phyloP scores from a whole-genome alignment of 148 eudicot species.

The Silene uniflora region DNA sequence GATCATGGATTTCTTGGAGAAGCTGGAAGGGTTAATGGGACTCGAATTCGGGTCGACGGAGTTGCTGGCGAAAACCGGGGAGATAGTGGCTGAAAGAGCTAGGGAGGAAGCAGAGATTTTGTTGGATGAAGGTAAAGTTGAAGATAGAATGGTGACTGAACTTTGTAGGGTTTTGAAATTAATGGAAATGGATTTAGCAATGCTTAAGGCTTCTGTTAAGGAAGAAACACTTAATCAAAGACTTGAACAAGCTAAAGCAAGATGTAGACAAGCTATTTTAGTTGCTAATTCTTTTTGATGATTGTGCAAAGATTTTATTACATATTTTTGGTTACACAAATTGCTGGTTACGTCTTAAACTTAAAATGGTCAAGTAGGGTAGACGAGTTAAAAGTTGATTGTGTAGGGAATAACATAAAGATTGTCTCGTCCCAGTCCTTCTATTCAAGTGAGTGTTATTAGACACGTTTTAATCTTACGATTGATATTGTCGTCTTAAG shows the following conservation, averaged over 20 bases:
- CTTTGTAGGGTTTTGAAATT: conserved; percentile 73
- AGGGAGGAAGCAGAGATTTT: conserved; percentile 77
- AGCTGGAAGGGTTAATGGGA: conserved; percentile 59
- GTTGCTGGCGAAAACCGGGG: conserved; percentile 67
- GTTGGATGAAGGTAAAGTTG: conserved; percentile 80
- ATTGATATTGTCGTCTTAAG: no score
- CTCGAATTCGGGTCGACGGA: conserved; percentile 70
- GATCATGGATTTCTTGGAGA: conserved; percentile 85
- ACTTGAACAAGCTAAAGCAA: conserved; percentile 64
- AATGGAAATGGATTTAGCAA: conserved; percentile 92
- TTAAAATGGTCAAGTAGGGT: no score
- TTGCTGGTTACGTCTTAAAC: no score
- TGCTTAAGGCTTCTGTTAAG: conserved; percentile 81
- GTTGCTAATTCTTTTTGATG: conserved; percentile 77
- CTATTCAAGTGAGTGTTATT: no score
- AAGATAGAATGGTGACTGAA: conserved; percentile 84
- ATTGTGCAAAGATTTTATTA: no score
- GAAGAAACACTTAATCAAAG: conserved; percentile 70
- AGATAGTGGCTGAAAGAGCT: conserved; percentile 77
- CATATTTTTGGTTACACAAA: no score
- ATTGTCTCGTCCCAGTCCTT: no score
- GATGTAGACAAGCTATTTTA: conserved; percentile 90
- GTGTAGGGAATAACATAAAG: no score
- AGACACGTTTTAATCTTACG: no score
- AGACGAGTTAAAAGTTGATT: no score